Percentiles rank a stretch among this genome's conserved stretches.
phyloP scores from a whole-genome alignment of 2,329 filamentous ascomycete genomes.

The Neonectria sp. region DNA sequence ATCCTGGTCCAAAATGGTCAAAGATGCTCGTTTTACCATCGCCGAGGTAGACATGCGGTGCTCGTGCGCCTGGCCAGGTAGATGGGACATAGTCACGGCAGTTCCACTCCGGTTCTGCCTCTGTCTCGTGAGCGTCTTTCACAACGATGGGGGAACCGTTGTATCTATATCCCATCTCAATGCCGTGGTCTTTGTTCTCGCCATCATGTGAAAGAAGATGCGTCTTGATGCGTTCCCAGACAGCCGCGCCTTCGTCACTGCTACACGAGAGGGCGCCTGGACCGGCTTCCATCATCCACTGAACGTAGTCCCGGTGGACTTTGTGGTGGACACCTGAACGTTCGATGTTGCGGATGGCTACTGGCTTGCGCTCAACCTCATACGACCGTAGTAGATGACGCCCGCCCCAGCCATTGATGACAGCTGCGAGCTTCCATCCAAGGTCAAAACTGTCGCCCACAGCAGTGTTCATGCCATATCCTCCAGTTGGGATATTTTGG shows the following conservation, averaged over 20 bases:
- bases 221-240: not conserved
- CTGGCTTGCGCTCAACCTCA: conserved; percentile 35
- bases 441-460: too few relatives aligned
- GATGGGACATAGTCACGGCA: conserved; percentile 9
- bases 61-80: conserved; percentile 15
- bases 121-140: not conserved
- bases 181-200: conserved; percentile 34
- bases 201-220: not conserved
- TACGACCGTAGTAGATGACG: conserved; percentile 42
- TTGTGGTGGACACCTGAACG: conserved; percentile 7
- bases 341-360: too few relatives aligned
- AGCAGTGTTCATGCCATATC: conserved; percentile 56
- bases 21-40: conserved; percentile 8
- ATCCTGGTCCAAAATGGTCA: not conserved
- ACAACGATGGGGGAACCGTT: conserved; percentile 9
- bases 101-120: conserved; percentile 10
- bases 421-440: too few relatives aligned
- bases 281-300: not conserved
- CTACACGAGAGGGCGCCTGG: too few relatives aligned
- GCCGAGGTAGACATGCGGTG: conserved; percentile 18
- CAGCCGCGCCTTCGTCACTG: too few relatives aligned
- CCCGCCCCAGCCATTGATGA: conserved; percentile 33
- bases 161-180: conserved; percentile 48
- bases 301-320: not conserved
- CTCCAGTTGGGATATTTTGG: conserved; percentile 53